phyloP scores from a whole-genome alignment of 805 yeast genomes.

The Schwanniomyces pseudopolymorphus region DNA sequence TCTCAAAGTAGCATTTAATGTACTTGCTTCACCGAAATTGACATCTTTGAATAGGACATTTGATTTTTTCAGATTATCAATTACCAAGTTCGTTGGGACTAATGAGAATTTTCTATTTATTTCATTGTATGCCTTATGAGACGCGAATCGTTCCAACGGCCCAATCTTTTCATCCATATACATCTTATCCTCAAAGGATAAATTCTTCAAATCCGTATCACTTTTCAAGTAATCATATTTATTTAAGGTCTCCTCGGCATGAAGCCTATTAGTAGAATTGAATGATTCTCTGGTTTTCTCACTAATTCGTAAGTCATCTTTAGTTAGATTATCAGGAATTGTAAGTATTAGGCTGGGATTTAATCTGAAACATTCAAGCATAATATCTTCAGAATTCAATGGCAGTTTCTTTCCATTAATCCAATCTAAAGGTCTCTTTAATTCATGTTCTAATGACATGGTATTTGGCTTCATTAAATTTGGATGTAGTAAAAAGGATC shows the following conservation, averaged over 20 bases:
- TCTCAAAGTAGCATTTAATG: neutral
- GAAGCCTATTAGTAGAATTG: no score
- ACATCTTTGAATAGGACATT: conserved; percentile 24
- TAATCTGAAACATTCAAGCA: conserved; percentile 21
- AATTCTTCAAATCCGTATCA: conserved; percentile 15
- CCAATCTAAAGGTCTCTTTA: conserved; percentile 20
- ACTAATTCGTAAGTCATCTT: neutral
- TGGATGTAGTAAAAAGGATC: conserved; percentile 48
- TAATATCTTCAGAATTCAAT: conserved; percentile 20
- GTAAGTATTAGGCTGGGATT: conserved; percentile 15
- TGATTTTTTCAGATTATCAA: conserved; percentile 10
- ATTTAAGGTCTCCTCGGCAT: neutral
- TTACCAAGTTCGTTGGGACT: conserved; percentile 25
- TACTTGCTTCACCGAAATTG: conserved; percentile 12
- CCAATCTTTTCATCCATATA: conserved; percentile 13
- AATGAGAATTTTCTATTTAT: conserved; percentile 26
- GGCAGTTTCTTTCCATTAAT: conserved; percentile 12
- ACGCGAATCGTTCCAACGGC: neutral
- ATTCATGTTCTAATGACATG: conserved; percentile 14
- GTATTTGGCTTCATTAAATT: conserved; percentile 34
- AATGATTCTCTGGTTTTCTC: neutral
- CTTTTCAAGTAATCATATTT: neutral
- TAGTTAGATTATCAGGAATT: conserved; percentile 3
- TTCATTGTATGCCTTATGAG: conserved; percentile 10
- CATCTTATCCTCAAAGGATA: conserved; percentile 22